These are phyloP conservation scores for Bipolaris gigantea DNA, from an alignment of 2,329 filamentous ascomycete species.

Conservation along the genomic window DNA sequence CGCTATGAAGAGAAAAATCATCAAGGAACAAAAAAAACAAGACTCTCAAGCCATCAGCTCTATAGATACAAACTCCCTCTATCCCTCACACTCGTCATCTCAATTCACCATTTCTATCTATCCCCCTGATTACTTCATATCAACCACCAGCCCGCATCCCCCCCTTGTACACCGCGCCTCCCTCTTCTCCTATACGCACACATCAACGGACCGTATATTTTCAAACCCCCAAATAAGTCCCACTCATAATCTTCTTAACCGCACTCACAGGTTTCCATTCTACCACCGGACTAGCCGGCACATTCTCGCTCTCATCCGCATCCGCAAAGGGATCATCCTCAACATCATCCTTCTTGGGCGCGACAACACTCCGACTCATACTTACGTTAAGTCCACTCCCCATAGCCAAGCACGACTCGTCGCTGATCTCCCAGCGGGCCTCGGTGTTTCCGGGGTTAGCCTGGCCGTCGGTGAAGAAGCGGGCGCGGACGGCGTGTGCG, in stretches of 20 bases:
- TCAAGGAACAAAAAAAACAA: background rate
- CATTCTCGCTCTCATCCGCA: conserved; percentile 47
- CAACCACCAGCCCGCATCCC: background rate
- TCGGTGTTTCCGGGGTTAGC: conserved; percentile 77
- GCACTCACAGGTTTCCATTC: conserved; percentile 39
- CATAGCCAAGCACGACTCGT: conserved; percentile 51
- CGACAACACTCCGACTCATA: conserved; percentile 26
- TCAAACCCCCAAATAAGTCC: conserved; percentile 44
- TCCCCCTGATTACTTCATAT: background rate
- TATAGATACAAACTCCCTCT: background rate
- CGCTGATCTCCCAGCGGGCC: conserved; percentile 73
- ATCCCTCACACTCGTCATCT: background rate
- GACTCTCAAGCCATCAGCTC: background rate
- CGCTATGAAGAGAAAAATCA: background rate
- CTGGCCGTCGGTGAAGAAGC: conserved; percentile 73
- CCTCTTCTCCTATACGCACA: no score
- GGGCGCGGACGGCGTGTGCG: conserved; percentile 77
- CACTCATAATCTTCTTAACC: conserved; percentile 44
- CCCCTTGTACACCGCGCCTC: background rate
- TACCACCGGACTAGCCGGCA: conserved; percentile 28
- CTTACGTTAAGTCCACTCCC: conserved; percentile 66
- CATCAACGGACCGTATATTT: no score
- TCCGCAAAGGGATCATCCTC: conserved; percentile 73
- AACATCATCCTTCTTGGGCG: conserved; percentile 43
- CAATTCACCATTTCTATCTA: background rate